Evolutionary conservation across 2,329 filamentous ascomycete genomes (phyloP).

Genomic region (Verruconis gallopava): DNA sequence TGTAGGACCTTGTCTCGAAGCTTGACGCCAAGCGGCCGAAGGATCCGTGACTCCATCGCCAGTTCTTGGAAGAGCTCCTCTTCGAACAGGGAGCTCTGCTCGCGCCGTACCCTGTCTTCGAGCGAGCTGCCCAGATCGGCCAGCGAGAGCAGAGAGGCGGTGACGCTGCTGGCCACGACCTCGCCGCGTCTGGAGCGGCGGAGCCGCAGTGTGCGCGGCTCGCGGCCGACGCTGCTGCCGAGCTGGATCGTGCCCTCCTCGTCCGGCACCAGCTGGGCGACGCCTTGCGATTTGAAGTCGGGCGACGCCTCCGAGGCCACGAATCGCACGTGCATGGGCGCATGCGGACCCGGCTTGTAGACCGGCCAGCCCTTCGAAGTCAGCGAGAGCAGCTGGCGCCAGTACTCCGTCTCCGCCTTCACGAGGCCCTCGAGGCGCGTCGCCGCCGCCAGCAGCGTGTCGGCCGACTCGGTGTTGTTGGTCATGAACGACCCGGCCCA

Average conservation of each 20-base stretch:
- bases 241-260: constrained; percentile 64
- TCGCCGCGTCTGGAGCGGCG: constrained; percentile 46
- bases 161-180: constrained; percentile 43
- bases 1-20: constrained; percentile 17
- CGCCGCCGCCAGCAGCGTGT: constrained; percentile 60
- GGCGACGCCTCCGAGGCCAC: constrained; percentile 65
- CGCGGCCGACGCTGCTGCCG: constrained; percentile 48
- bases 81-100: constrained; percentile 66
- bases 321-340: constrained; percentile 73
- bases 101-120: constrained; percentile 57
- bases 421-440: constrained; percentile 64
- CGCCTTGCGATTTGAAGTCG: constrained; percentile 54
- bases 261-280: constrained; percentile 64
- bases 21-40: constrained; percentile 29
- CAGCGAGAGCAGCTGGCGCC: constrained; percentile 72
- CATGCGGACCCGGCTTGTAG: constrained; percentile 58
- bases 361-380: constrained; percentile 79
- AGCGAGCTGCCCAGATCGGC: constrained; percentile 43
- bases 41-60: constrained; percentile 61
- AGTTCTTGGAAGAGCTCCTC: constrained; percentile 88
- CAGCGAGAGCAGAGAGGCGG: constrained; percentile 15
- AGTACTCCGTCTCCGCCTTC: constrained; percentile 70
- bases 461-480: constrained; percentile 60
- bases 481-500: constrained; percentile 64
- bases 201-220: constrained; percentile 52